Evolutionary conservation across 169 alveolate genomes (phyloP).

Genomic region (Cryptosporidium meleagridis): DNA sequence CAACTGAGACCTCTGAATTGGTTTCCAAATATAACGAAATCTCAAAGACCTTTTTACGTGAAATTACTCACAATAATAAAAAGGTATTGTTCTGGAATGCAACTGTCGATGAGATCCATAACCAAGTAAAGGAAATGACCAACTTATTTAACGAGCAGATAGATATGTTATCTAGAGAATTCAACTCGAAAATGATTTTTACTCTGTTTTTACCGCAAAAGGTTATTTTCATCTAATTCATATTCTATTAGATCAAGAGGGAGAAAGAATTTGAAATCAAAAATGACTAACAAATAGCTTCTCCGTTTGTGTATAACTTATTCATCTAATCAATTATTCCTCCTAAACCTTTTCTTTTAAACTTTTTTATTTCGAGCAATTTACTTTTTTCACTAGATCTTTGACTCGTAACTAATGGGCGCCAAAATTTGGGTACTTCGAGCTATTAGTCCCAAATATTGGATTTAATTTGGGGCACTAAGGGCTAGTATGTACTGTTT

Average conservation of each 20-base stretch:
- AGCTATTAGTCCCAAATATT: background rate
- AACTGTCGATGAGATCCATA: slow-evolving; percentile 44
- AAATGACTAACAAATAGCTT: background rate
- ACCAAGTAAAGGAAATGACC: slow-evolving; percentile 50
- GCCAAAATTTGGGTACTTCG: background rate
- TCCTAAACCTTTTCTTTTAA: background rate
- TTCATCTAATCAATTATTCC: background rate
- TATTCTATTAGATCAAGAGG: background rate
- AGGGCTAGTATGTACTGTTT: background rate
- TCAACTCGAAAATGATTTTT: slow-evolving; percentile 49
- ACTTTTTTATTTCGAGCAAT: slow-evolving; percentile 1
- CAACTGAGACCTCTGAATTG: slow-evolving; percentile 8
- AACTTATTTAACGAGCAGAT: slow-evolving; percentile 47
- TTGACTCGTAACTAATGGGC: slow-evolving; percentile 17
- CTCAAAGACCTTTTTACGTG: slow-evolving; percentile 58
- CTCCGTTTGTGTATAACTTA: background rate
- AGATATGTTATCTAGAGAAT: slow-evolving; percentile 25
- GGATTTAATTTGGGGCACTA: background rate
- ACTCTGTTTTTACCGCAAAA: slow-evolving; percentile 60
- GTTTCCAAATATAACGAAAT: slow-evolving; percentile 25
- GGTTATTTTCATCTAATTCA: slow-evolving; percentile 12
- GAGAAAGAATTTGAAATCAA: background rate
- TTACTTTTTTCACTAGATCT: background rate
- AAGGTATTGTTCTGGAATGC: slow-evolving; percentile 61
- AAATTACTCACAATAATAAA: slow-evolving; percentile 28